Percentiles rank a stretch among this genome's conserved stretches.
These are phyloP conservation scores for Ophiostoma sp. DNA, from an alignment of 2,329 filamentous ascomycete genomes.

Conservation along the genomic window DNA sequence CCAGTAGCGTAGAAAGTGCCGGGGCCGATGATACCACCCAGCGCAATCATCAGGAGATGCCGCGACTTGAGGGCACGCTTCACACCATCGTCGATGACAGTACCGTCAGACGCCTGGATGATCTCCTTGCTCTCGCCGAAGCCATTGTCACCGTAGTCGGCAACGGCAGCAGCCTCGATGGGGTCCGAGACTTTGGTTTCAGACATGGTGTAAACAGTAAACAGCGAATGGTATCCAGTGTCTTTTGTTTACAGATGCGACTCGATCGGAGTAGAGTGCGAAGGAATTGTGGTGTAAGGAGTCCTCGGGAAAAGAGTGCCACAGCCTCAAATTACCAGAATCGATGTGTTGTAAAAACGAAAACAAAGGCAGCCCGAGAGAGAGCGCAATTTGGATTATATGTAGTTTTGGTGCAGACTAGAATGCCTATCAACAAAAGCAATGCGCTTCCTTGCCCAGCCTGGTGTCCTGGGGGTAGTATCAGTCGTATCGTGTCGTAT, in stretches of 20 bases:
- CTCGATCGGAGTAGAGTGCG: not conserved
- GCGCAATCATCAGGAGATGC: conserved; percentile 44
- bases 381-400: not conserved
- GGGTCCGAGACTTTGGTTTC: not conserved
- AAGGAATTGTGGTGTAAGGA: not conserved
- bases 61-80: conserved; percentile 36
- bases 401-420: not conserved
- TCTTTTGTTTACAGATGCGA: not conserved
- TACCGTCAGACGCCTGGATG: not conserved
- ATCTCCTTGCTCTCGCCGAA: conserved; percentile 16
- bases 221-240: not conserved
- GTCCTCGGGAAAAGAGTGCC: not conserved
- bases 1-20: conserved; percentile 45
- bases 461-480: conserved; percentile 1
- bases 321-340: not conserved
- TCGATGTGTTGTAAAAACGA: not conserved
- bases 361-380: not conserved
- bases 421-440: not conserved
- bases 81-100: conserved; percentile 3
- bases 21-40: conserved; percentile 45
- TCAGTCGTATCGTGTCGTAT: conserved; percentile 2
- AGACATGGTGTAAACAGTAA: conserved; percentile 5
- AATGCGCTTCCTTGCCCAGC: conserved; percentile 5
- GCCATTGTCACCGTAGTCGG: not conserved
- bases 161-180: not conserved